Evolutionary conservation across 192 early-diverging fungal species (phyloP).

Genomic region (Funneliformis mosseae): DNA sequence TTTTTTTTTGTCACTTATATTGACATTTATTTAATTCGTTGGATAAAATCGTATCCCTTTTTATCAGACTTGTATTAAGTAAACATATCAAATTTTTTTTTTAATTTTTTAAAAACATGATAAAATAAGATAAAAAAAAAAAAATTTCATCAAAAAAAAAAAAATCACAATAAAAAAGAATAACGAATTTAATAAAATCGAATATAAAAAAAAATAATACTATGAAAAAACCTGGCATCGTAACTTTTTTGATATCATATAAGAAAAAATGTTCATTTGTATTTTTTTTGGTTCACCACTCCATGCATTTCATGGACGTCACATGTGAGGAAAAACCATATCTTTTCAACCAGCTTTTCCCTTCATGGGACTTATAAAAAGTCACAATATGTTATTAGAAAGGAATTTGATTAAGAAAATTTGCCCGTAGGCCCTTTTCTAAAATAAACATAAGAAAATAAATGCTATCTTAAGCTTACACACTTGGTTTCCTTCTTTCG

Average conservation of each 20-base stretch:
- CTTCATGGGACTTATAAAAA: neutral
- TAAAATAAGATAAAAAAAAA: neutral
- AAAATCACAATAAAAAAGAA: neutral
- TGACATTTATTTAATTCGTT: neutral
- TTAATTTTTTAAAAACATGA: neutral
- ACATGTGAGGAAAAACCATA: neutral
- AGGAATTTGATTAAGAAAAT: neutral
- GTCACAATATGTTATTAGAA: constrained; percentile 1
- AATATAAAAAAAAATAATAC: neutral
- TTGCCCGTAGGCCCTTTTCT: neutral
- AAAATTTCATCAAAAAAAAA: neutral
- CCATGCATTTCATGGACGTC: neutral
- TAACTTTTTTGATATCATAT: neutral
- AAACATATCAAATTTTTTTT: neutral
- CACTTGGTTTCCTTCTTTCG: constrained; percentile 60
- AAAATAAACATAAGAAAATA: neutral
- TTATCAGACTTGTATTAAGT: neutral
- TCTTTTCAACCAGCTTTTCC: neutral
- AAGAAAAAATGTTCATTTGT: neutral
- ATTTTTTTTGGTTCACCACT: neutral
- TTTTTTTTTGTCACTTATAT: no score
- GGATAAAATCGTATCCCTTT: neutral
- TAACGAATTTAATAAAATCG: neutral
- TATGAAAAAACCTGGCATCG: neutral
- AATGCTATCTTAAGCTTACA: constrained; percentile 18